Conservation (phyloP, 1,284 basidiomycete species). For the Microbotryum saponariae region DNA sequence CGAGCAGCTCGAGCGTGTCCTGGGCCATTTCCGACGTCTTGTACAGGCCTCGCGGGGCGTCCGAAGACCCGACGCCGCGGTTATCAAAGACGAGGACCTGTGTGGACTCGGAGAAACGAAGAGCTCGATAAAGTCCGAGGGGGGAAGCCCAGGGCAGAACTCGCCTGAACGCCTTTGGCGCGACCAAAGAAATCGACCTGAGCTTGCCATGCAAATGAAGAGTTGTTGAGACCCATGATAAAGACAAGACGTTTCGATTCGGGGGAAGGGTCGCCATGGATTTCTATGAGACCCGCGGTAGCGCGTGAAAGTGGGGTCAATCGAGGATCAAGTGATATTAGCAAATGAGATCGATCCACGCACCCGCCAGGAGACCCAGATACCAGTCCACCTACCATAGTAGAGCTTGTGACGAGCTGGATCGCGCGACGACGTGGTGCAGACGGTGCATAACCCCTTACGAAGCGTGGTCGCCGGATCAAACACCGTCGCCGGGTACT, state of each 20-base stretch:
- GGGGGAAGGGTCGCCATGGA: no score
- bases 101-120: conserved; percentile 40
- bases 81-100: conserved; percentile 77
- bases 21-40: conserved; percentile 47
- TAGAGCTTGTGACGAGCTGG: no score
- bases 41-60: conserved; percentile 48
- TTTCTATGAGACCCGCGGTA: no score
- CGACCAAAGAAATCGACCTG: not conserved
- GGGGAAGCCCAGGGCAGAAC: not conserved
- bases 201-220: conserved; percentile 31
- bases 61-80: conserved; percentile 72
- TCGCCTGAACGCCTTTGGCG: conserved; percentile 23
- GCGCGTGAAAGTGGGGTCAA: no score
- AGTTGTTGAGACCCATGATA: conserved; percentile 42
- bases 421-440: no score
- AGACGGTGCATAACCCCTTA: no score
- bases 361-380: no score
- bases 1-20: conserved; percentile 60
- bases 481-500: no score
- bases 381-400: no score
- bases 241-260: conserved; percentile 19
- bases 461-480: no score
- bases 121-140: conserved; percentile 30
- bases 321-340: no score
- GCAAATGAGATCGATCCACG: no score